A percentile compares a stretch with the other conserved stretches of the same genome.
Conservation (phyloP, 2,329 filamentous ascomycete genomes). For the Ceratocystis diversiconidia region DNA sequence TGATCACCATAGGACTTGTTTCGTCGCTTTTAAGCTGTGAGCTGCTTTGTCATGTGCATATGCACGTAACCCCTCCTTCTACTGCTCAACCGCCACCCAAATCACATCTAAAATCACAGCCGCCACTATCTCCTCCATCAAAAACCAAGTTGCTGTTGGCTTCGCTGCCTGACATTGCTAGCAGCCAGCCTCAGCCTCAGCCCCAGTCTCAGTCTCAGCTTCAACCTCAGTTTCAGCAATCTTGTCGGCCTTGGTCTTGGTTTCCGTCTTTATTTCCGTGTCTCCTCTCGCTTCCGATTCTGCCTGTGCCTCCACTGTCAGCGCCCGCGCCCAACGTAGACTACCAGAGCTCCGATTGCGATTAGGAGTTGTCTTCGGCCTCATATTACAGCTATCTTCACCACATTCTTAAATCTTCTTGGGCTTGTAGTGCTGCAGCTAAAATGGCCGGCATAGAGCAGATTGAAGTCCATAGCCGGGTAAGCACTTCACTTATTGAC, state of each 20-base stretch:
- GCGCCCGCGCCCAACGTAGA: background rate
- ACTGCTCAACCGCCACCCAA: constrained; percentile 18
- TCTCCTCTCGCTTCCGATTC: background rate
- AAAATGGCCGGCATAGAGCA: constrained; percentile 90
- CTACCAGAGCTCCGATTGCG: background rate
- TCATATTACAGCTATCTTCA: constrained; percentile 10
- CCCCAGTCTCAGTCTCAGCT: background rate
- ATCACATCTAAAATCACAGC: background rate
- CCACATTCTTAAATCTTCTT: constrained; percentile 10
- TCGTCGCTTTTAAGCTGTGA: constrained; percentile 18
- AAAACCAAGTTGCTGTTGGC: background rate
- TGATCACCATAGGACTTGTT: constrained; percentile 16
- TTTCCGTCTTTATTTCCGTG: background rate
- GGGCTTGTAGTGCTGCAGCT: constrained; percentile 6
- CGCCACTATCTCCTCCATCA: background rate
- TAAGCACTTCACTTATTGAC: constrained; percentile 27
- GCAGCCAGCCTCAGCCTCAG: background rate
- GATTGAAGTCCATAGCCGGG: constrained; percentile 94
- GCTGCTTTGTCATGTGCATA: constrained; percentile 18
- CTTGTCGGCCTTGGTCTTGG: background rate
- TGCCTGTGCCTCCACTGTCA: background rate
- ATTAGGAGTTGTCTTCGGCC: constrained; percentile 6
- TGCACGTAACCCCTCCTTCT: constrained; percentile 13
- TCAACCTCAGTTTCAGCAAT: background rate
- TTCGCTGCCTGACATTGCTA: background rate